Evolutionary conservation across 768 basidiomycete species (phyloP).

Genomic region (Holtermanniella nyarrowii): DNA sequence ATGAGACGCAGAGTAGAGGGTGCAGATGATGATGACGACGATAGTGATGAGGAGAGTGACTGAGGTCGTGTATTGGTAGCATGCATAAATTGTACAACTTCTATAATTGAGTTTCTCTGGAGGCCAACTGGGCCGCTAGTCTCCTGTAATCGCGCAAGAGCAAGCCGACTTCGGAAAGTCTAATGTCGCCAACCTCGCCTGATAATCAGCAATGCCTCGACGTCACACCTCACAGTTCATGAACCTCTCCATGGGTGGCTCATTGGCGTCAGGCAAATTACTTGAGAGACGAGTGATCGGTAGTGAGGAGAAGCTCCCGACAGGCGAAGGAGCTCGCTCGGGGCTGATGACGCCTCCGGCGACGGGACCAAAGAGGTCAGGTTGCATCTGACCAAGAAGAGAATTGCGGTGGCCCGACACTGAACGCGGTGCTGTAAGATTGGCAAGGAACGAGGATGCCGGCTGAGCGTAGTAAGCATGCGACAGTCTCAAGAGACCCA

Average conservation of each 20-base stretch:
- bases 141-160: conserved; percentile 72
- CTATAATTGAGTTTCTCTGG: neutral
- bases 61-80: neutral
- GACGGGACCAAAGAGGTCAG: conserved; percentile 4
- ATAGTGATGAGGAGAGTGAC: neutral
- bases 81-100: neutral
- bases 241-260: conserved; percentile 40
- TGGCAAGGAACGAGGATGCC: conserved; percentile 15
- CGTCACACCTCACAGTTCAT: conserved; percentile 23
- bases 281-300: neutral
- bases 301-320: conserved; percentile 10
- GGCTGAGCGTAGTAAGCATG: conserved; percentile 50
- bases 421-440: conserved; percentile 1
- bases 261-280: conserved; percentile 15
- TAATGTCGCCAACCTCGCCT: conserved; percentile 64
- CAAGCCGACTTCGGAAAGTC: conserved; percentile 66
- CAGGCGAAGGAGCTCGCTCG: conserved; percentile 10
- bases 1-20: neutral
- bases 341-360: neutral
- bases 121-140: conserved; percentile 44
- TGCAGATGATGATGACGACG: neutral
- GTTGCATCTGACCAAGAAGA: conserved; percentile 1
- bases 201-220: conserved; percentile 46
- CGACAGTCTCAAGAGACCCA: conserved; percentile 51
- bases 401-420: conserved; percentile 3